Base-by-base conservation (phyloP, 1,284 basidiomycete genomes). In the Sporisorium graminicola region DNA sequence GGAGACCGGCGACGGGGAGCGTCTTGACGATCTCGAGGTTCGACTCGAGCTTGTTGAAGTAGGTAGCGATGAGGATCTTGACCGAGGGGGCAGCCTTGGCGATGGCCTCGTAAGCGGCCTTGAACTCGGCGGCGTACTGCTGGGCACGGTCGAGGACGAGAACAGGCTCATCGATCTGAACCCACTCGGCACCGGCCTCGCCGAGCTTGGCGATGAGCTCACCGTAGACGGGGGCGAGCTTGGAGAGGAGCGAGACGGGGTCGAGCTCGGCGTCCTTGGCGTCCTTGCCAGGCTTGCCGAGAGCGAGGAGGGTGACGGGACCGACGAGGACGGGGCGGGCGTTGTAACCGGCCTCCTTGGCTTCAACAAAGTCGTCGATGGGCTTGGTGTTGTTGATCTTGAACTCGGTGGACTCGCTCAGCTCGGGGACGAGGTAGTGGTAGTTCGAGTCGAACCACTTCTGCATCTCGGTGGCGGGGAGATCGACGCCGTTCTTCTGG, bases 401-500 rank as follows among this genome's bases (percentile, higher is more conserved):
- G 91, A 99, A 98, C 80, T 95, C 91, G 68, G 93, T 94, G 84
- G 90, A 89, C 72, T 95, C 92, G 24, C 93, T 93, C 88, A 99
- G 91, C 89, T 99, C 97, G 72, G 95, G 96, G 76, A 98, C 96
- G 88, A 99, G 94, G 86, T 93, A 96, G 90, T 99, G 97, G 90
- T 99, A 99, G 91, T 99, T 99, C 65, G 95, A 98, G 89, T 99
- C 96, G 88, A 98, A 99, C 94, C 95, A 98, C 88, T 97, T 98
- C 91, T 97, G 97, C 96, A 98, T 99, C 89, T 98, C 96, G 81
- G 91, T 95, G 60, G 96, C 96, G 58, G 94, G 94, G 74, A 98
- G 94, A 88, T 99, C 97, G 82, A 99, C 94, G 74, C 91, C 92
- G 73, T 92, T 87, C 86, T 88, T 90, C 88, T 99, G 97, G 86